phyloP scores from a whole-genome alignment of 345 rosid species.

The Pugionium dolabratum region DNA sequence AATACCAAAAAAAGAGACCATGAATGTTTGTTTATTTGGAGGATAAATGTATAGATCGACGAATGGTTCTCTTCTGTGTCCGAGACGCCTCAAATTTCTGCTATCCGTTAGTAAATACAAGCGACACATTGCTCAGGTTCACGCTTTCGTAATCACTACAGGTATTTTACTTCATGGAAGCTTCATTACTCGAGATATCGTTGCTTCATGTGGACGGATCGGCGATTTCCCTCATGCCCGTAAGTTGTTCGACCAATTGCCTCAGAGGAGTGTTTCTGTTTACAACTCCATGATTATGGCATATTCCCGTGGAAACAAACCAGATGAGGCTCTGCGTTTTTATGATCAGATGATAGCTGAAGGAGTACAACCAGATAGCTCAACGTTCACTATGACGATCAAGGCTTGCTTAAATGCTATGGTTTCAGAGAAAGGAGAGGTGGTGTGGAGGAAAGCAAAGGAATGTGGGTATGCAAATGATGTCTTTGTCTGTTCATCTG shows the following conservation, averaged over 20 bases:
- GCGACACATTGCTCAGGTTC: slow-evolving; percentile 43
- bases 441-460: slow-evolving; percentile 57
- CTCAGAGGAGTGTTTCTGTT: slow-evolving; percentile 47
- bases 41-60: neutral
- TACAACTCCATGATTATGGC: slow-evolving; percentile 65
- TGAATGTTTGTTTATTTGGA: no score
- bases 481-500: slow-evolving; percentile 69
- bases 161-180: slow-evolving; percentile 41
- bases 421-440: slow-evolving; percentile 51
- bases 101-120: slow-evolving; percentile 45
- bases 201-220: slow-evolving; percentile 39
- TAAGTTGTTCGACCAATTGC: slow-evolving; percentile 57
- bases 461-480: slow-evolving; percentile 60
- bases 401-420: slow-evolving; percentile 62
- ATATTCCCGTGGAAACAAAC: slow-evolving; percentile 49
- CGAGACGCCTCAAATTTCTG: slow-evolving; percentile 48
- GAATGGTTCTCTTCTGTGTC: slow-evolving; percentile 32
- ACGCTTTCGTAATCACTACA: slow-evolving; percentile 47
- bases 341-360: slow-evolving; percentile 57
- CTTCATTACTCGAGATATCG: slow-evolving; percentile 34
- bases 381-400: slow-evolving; percentile 63
- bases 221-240: slow-evolving; percentile 53
- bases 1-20: no score
- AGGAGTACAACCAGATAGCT: slow-evolving; percentile 65
- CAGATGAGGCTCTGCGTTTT: slow-evolving; percentile 51